Conservation (phyloP, 2,329 filamentous ascomycete species). For the Aplosporella prunicola region DNA sequence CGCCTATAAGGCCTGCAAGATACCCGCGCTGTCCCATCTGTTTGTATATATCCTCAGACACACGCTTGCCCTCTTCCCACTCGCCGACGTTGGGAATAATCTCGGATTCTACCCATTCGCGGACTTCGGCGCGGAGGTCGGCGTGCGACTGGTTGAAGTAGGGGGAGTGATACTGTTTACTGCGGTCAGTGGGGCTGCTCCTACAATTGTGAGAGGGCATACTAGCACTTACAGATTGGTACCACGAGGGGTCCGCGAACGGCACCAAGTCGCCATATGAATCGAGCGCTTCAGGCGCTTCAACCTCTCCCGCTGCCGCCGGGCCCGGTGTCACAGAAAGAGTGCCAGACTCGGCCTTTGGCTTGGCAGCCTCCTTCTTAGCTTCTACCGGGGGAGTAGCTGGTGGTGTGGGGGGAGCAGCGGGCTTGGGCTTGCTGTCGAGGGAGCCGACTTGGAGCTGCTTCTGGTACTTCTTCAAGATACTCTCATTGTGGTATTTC, state of each 20-base stretch:
- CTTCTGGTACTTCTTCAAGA: conserved; percentile 53
- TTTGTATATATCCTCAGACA: conserved; percentile 85
- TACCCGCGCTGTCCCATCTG: conserved; percentile 91
- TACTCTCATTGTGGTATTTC: conserved; percentile 54
- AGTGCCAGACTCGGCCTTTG: conserved; percentile 50
- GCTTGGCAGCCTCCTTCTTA: conserved; percentile 44
- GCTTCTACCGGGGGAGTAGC: conserved; percentile 34
- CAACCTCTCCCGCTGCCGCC: conserved; percentile 40
- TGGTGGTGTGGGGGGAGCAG: conserved; percentile 42
- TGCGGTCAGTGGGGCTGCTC: conserved; percentile 5
- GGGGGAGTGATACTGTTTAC: conserved; percentile 73
- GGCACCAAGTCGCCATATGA: conserved; percentile 79
- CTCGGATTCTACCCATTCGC: conserved; percentile 81
- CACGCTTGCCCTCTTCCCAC: conserved; percentile 92
- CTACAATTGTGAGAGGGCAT: neutral
- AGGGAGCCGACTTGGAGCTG: conserved; percentile 61
- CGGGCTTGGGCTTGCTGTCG: conserved; percentile 56
- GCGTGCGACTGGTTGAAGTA: conserved; percentile 95
- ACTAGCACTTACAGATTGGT: conserved; percentile 62
- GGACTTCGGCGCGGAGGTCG: conserved; percentile 80
- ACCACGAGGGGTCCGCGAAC: conserved; percentile 89
- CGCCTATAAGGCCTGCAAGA: conserved; percentile 80
- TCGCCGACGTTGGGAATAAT: conserved; percentile 88
- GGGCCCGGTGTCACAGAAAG: conserved; percentile 29
- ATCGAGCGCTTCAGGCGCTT: conserved; percentile 67